Conservation (phyloP, 306 rosid genomes). For the Inga laurina region DNA sequence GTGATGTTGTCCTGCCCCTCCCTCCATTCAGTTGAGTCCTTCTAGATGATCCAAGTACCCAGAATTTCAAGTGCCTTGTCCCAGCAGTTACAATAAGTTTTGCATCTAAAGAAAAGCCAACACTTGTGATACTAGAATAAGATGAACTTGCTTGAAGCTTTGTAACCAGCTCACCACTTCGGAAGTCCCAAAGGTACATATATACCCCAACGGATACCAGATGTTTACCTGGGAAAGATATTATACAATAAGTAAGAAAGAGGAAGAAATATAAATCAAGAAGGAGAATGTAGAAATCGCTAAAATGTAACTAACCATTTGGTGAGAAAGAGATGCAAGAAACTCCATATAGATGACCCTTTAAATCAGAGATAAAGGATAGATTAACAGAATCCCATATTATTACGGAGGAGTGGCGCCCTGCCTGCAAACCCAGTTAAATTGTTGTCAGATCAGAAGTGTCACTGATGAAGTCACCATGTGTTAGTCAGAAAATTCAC, state of each 20-base stretch:
- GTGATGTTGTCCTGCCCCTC: conserved; percentile 35
- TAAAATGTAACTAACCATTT: conserved; percentile 55
- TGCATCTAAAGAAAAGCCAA: conserved; percentile 67
- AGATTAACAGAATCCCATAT: conserved; percentile 61
- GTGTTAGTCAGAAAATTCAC: conserved; percentile 4
- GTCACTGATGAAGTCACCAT: conserved; percentile 17
- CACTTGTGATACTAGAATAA: conserved; percentile 56
- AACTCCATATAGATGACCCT: conserved; percentile 66
- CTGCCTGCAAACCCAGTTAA: conserved; percentile 56
- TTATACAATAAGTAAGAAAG: conserved; percentile 34
- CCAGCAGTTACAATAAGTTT: conserved; percentile 69
- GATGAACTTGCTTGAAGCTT: conserved; percentile 77
- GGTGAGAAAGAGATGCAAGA: conserved; percentile 77
- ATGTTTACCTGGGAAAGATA: conserved; percentile 58
- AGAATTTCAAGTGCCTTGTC: conserved; percentile 73
- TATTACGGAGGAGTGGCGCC: conserved; percentile 66
- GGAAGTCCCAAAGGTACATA: conserved; percentile 77
- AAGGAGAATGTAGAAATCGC: conserved; percentile 23
- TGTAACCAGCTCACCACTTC: conserved; percentile 49
- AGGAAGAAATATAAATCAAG: conserved; percentile 12
- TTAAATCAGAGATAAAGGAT: conserved; percentile 56
- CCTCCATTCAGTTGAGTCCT: conserved; percentile 49
- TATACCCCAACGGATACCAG: conserved; percentile 72
- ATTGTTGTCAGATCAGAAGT: conserved; percentile 5
- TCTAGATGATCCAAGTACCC: conserved; percentile 63